phyloP scores from a whole-genome alignment of 179 eudicot genomes.

The Corrigiola litoralis region DNA sequence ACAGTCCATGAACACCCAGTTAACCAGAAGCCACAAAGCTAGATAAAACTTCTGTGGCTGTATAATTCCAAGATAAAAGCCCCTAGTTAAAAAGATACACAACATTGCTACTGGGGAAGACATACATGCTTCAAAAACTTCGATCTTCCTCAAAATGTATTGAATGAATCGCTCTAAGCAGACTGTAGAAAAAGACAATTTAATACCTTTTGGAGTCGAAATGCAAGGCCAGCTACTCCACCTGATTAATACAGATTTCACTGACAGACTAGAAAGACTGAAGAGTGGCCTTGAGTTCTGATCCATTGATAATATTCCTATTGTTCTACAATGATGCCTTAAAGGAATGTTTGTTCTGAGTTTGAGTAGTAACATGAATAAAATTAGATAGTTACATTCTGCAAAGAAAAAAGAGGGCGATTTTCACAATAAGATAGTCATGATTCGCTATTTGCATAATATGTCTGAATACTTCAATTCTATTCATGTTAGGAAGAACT shows the following conservation, averaged over 20 bases:
- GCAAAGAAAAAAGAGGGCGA: neutral
- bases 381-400: neutral
- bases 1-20: neutral
- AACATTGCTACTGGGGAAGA: too few relatives aligned
- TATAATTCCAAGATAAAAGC: neutral
- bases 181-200: too few relatives aligned
- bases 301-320: too few relatives aligned
- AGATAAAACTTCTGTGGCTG: neutral
- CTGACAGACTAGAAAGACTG: neutral
- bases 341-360: neutral
- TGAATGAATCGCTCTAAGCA: too few relatives aligned
- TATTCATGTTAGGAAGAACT: neutral
- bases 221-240: too few relatives aligned
- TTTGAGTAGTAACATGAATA: constrained; percentile 1
- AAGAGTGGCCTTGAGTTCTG: too few relatives aligned
- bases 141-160: too few relatives aligned
- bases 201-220: too few relatives aligned
- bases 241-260: neutral
- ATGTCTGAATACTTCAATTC: neutral
- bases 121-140: too few relatives aligned
- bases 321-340: neutral
- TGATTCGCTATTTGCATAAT: neutral
- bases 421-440: neutral
- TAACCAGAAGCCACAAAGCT: neutral
- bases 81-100: too few relatives aligned